Evolutionary conservation across 441 rosid genomes (phyloP).

Genomic region (Gossypium trilobum): DNA sequence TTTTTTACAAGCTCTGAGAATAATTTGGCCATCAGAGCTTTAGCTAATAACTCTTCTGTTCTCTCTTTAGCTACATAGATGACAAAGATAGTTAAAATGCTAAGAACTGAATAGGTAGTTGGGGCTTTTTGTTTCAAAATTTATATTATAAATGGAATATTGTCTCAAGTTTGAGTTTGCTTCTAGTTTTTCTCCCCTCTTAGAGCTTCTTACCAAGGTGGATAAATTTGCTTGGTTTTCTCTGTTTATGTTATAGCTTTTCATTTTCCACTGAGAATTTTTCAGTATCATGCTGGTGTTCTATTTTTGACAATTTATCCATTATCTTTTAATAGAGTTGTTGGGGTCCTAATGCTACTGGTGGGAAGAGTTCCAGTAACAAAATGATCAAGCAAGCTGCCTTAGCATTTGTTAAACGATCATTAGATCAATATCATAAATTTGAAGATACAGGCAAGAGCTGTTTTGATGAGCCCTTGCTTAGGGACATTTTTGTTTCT

Average conservation of each 20-base stretch:
- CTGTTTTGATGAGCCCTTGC: slow-evolving; percentile 70
- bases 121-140: background rate
- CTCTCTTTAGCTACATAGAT: background rate
- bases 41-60: background rate
- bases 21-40: background rate
- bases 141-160: background rate
- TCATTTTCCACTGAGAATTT: background rate
- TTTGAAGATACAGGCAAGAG: slow-evolving; percentile 80
- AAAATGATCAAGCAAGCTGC: slow-evolving; percentile 87
- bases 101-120: background rate
- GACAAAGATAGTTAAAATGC: background rate
- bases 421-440: slow-evolving; percentile 56
- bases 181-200: background rate
- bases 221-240: slow-evolving; percentile 1
- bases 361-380: slow-evolving; percentile 67
- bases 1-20: background rate
- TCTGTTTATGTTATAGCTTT: background rate
- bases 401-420: slow-evolving; percentile 60
- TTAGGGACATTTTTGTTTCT: slow-evolving; percentile 50
- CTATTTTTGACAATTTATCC: slow-evolving; percentile 10
- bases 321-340: slow-evolving; percentile 41
- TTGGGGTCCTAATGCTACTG: slow-evolving; percentile 50
- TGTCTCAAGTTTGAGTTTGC: background rate
- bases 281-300: background rate
- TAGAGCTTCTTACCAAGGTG: background rate